Percentiles rank a stretch among this genome's conserved stretches.
These are phyloP conservation scores for Gautieria morchelliformis DNA, from an alignment of 768 basidiomycete species.

Conservation along the genomic window DNA sequence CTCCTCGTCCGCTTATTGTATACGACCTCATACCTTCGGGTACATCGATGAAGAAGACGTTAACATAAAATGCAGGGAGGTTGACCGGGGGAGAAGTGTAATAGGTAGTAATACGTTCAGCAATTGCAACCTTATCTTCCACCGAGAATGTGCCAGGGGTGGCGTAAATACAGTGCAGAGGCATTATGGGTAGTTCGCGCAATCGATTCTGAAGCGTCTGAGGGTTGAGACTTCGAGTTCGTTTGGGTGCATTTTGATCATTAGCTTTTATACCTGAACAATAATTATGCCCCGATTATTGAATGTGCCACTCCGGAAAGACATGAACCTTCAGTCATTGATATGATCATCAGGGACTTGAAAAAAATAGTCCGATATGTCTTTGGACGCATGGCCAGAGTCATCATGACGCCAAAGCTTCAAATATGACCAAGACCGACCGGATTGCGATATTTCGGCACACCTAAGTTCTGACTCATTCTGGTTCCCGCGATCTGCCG, in stretches of 20 bases:
- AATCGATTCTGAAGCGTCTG: not conserved
- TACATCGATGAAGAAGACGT: slow-evolving; percentile 20
- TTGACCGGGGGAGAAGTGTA: slow-evolving; percentile 1
- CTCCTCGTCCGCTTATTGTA: not conserved
- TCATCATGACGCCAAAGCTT: too few species aligned
- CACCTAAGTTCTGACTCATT: too few species aligned
- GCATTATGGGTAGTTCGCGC: slow-evolving; percentile 9
- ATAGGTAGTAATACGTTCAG: slow-evolving; percentile 14
- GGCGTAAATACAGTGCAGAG: slow-evolving; percentile 19
- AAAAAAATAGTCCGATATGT: too few species aligned
- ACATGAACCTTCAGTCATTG: too few species aligned
- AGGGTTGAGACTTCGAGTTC: not conserved
- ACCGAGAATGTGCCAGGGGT: slow-evolving; percentile 16
- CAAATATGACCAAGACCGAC: not conserved
- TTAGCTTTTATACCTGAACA: too few species aligned
- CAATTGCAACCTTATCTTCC: slow-evolving; percentile 16
- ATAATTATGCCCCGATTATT: too few species aligned
- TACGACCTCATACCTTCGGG: not conserved
- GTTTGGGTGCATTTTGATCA: too few species aligned
- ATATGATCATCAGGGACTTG: too few species aligned
- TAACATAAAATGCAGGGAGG: slow-evolving; percentile 18
- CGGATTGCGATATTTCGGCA: not conserved
- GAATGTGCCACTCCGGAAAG: too few species aligned
- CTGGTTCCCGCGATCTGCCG: too few species aligned
- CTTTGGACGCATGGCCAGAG: not conserved